Evolutionary conservation across 73 alveolate genomes (phyloP).

Genomic region (Effrenium voratum): DNA sequence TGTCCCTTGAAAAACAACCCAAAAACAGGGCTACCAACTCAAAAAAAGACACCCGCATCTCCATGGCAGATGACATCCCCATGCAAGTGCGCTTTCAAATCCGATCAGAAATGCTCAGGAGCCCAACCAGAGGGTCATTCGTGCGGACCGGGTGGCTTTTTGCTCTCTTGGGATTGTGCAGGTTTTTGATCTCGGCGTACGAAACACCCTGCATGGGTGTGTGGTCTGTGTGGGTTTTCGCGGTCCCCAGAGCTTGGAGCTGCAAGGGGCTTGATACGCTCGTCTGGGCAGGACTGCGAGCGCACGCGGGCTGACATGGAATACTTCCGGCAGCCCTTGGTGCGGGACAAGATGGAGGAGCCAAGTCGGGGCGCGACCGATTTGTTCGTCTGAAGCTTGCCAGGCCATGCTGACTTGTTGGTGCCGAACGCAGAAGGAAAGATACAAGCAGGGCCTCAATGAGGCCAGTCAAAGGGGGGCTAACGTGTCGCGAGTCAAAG

Average conservation of each 20-base stretch:
- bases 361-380: not conserved
- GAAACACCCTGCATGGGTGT: not conserved
- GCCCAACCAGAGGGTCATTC: constrained; percentile 76
- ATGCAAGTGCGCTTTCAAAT: no score
- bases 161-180: not conserved
- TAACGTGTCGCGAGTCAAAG: no score
- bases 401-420: constrained; percentile 86
- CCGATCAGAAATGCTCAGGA: no score
- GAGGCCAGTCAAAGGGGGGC: no score
- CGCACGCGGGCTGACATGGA: constrained; percentile 77
- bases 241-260: not conserved
- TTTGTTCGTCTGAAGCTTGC: not conserved
- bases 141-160: no score
- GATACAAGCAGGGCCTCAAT: constrained; percentile 85
- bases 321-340: constrained; percentile 60
- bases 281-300: constrained; percentile 27
- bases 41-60: no score
- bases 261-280: not conserved
- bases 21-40: no score
- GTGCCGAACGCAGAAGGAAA: constrained; percentile 55
- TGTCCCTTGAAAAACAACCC: no score
- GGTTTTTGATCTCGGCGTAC: not conserved
- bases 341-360: constrained; percentile 88
- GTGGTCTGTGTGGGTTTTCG: not conserved
- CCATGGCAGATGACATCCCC: no score